Percentiles rank a stretch among this genome's conserved stretches.
These are phyloP conservation scores for Pneumocystis canis DNA, from an alignment of 1,139 yeast species.

Conservation along the genomic window DNA sequence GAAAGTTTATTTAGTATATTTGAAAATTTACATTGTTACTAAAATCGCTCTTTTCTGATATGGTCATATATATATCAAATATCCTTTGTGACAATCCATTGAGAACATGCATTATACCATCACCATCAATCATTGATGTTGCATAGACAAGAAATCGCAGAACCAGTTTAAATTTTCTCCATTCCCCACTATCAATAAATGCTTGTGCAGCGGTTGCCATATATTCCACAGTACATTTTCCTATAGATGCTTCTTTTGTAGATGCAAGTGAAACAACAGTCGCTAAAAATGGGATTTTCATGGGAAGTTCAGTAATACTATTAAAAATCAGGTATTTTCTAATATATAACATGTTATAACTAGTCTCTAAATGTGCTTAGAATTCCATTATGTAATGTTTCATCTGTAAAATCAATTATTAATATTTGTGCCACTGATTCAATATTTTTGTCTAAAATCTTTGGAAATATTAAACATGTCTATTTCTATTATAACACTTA, in stretches of 20 bases:
- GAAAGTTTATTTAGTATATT: background rate
- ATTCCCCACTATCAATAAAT: conserved; percentile 35
- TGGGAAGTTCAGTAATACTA: conserved; percentile 66
- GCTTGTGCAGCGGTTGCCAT: conserved; percentile 49
- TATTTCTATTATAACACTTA: background rate
- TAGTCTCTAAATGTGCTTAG: background rate
- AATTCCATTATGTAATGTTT: conserved; percentile 8
- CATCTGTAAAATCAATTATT: conserved; percentile 11
- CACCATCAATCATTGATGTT: conserved; percentile 39
- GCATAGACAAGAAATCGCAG: conserved; percentile 57
- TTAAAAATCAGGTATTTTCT: background rate
- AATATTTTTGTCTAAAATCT: conserved; percentile 11
- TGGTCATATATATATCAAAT: conserved; percentile 33
- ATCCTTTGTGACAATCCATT: conserved; percentile 43
- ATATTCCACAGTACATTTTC: conserved; percentile 54
- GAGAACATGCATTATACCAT: conserved; percentile 38
- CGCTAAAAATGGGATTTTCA: conserved; percentile 58
- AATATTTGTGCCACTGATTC: conserved; percentile 12
- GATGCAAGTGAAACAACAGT: conserved; percentile 58
- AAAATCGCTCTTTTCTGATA: background rate
- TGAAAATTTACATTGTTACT: conserved; percentile 3
- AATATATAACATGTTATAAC: background rate
- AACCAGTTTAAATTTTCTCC: conserved; percentile 57
- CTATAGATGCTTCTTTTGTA: conserved; percentile 50
- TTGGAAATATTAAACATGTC: background rate